Evolutionary conservation across 352 stramenopile genomes (phyloP).

Genomic region (Achlya hypogyna): DNA sequence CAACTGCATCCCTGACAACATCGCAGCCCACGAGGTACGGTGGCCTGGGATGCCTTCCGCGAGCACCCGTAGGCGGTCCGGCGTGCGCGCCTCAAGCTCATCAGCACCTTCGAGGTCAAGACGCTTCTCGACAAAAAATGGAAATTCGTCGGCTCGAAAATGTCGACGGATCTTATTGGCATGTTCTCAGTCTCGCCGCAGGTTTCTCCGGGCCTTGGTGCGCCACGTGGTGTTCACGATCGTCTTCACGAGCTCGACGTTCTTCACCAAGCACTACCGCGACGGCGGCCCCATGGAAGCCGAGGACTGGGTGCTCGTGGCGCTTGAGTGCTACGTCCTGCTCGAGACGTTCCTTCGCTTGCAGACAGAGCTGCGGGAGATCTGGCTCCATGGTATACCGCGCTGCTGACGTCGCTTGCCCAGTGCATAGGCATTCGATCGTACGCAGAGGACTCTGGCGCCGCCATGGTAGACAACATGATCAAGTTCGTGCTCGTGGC

Average conservation of each 20-base stretch:
- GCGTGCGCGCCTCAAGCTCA: constrained; percentile 39
- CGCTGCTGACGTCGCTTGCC: not conserved
- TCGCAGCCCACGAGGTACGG: not conserved
- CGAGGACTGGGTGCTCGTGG: constrained; percentile 19
- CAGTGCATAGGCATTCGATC: constrained; percentile 19
- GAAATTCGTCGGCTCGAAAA: constrained; percentile 42
- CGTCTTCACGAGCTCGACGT: constrained; percentile 37
- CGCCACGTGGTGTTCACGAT: constrained; percentile 33
- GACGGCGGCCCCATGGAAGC: constrained; percentile 4
- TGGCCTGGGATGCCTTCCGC: not conserved
- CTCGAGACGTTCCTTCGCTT: constrained; percentile 27
- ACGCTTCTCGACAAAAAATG: constrained; percentile 49
- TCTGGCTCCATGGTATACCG: constrained; percentile 27
- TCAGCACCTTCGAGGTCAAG: constrained; percentile 43
- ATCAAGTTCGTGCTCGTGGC: constrained; percentile 34
- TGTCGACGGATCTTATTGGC: not conserved
- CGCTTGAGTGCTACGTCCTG: constrained; percentile 29
- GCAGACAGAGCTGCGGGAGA: constrained; percentile 45
- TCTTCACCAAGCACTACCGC: constrained; percentile 36
- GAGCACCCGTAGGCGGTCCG: constrained; percentile 26
- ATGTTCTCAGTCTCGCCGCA: not conserved
- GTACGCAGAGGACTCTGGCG: constrained; percentile 37
- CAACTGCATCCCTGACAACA: constrained; percentile 25
- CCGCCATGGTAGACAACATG: constrained; percentile 43
- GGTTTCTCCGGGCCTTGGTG: constrained; percentile 19